These are phyloP conservation scores for Pythium folliculosum DNA, from an alignment of 352 stramenopile species.

Conservation along the genomic window DNA sequence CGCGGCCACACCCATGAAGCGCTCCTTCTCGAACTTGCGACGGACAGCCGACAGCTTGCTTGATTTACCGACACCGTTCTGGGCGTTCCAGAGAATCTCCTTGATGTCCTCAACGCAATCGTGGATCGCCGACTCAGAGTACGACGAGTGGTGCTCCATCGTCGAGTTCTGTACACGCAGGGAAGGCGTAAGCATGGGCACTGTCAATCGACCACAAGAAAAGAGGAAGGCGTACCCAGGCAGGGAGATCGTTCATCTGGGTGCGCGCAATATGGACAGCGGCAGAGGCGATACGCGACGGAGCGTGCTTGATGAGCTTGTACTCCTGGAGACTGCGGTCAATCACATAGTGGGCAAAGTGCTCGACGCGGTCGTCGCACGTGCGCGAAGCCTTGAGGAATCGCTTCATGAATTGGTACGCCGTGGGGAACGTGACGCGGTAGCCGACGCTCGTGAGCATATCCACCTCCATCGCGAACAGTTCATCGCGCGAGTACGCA, in stretches of 20 bases:
- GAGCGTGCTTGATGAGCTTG: slow-evolving; percentile 96
- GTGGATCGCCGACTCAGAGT: slow-evolving; percentile 58
- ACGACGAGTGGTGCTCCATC: slow-evolving; percentile 77
- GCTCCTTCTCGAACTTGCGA: slow-evolving; percentile 87
- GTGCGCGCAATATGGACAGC: slow-evolving; percentile 96
- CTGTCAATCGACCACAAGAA: not conserved
- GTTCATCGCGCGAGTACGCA: slow-evolving; percentile 87
- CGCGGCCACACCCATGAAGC: slow-evolving; percentile 74
- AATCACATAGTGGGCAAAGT: slow-evolving; percentile 97
- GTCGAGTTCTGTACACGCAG: slow-evolving; percentile 48
- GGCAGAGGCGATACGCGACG: slow-evolving; percentile 96
- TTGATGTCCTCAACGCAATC: slow-evolving; percentile 77
- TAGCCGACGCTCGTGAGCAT: slow-evolving; percentile 73
- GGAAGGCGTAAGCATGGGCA: slow-evolving; percentile 9
- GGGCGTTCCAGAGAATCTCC: slow-evolving; percentile 78
- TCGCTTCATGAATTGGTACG: slow-evolving; percentile 86
- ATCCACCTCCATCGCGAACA: slow-evolving; percentile 85
- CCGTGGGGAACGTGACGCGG: slow-evolving; percentile 82
- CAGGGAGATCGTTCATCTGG: slow-evolving; percentile 73
- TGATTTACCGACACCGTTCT: slow-evolving; percentile 65
- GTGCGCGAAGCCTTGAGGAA: slow-evolving; percentile 84
- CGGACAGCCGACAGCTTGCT: slow-evolving; percentile 80
- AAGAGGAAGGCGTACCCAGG: slow-evolving; percentile 52
- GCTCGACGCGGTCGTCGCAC: slow-evolving; percentile 68
- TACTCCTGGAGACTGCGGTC: slow-evolving; percentile 99